Base-by-base conservation (phyloP, 495 filamentous ascomycete genomes). In the Xylaria scruposa region DNA sequence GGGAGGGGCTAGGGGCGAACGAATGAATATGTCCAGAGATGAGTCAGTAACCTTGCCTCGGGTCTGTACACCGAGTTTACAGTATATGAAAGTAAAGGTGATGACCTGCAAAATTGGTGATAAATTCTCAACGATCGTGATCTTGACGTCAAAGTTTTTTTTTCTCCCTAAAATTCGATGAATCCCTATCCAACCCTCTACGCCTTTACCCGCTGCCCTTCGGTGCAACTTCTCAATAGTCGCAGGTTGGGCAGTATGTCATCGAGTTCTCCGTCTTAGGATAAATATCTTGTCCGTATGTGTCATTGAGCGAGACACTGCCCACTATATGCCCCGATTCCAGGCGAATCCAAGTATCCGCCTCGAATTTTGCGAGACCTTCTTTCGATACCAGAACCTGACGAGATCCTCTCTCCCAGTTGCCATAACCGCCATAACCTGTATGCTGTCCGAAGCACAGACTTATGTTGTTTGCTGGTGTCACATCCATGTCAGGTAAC, bases 381-480 rank as follows among this genome's bases (percentile, higher is more conserved):
- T 76, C 74, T 74, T 81, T 70, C 9, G 82, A 78, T n/a, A 92
- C 77, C 0, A 83, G 73, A 9, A 93, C 79, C 70, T 91, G 89
- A 7, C 92, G 81, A 13, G 83, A 82, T 0, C 91, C 91, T 0
- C 91, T 84, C 9, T 85, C 85, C 85, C 88, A 90, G 68, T 81
- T 84, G 0, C 91, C 90, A 71, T 94, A 93, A 0, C 92, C 92
- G 0, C 91, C 91, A 68, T 92, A 93, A 8, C 92, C 91, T 0
- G 85, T 86, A 70, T 91, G 91, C 67, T 90, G 87, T n/a, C 90
- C 88, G 73, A 92, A 93, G 74, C 92, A 94, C 60, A 93, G 75
- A 70, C 85, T 80, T 4, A 85, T 73, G 38, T 78, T 77, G 62
- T 78, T 82, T 6, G 29, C 44, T 8, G 81, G 80, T 59, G 61